These are phyloP conservation scores for Termitomyces sp. DNA, from an alignment of 768 basidiomycete species.

Conservation along the genomic window DNA sequence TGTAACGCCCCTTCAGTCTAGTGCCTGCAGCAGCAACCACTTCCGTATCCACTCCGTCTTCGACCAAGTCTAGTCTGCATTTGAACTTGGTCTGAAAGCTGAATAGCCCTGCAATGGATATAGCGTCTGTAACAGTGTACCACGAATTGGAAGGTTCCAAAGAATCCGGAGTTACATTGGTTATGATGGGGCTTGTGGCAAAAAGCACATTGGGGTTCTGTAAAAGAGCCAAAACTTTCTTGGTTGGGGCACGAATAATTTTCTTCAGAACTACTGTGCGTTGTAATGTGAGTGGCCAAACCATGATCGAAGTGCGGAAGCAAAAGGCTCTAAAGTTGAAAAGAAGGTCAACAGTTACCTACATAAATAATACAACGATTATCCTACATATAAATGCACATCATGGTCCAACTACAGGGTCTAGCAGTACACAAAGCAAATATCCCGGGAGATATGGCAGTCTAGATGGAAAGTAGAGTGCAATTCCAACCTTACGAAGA, in stretches of 20 bases:
- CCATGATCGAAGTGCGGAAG: conserved; percentile 11
- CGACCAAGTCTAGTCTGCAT: conserved; percentile 18
- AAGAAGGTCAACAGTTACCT: neutral
- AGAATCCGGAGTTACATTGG: conserved; percentile 24
- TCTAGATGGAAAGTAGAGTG: conserved; percentile 11
- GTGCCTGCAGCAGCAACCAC: conserved; percentile 28
- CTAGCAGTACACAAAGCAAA: conserved; percentile 16
- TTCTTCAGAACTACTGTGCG: conserved; percentile 25
- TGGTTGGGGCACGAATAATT: conserved; percentile 22
- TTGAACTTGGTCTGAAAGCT: conserved; percentile 27
- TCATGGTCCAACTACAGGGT: conserved; percentile 7
- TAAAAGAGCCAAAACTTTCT: conserved; percentile 26
- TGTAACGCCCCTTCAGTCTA: conserved; percentile 18
- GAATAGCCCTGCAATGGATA: conserved; percentile 26
- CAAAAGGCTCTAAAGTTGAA: neutral
- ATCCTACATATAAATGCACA: conserved; percentile 8
- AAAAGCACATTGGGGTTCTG: conserved; percentile 33
- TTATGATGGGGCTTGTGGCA: conserved; percentile 29
- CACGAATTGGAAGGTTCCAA: conserved; percentile 19
- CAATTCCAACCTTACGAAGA: conserved; percentile 4
- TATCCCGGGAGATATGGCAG: conserved; percentile 10
- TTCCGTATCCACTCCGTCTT: conserved; percentile 26
- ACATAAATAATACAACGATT: conserved; percentile 10
- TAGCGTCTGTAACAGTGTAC: conserved; percentile 30
- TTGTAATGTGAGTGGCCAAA: conserved; percentile 33